These are phyloP conservation scores for Colletotrichum sidae DNA, from an alignment of 2,329 filamentous ascomycete genomes.

Conservation along the genomic window DNA sequence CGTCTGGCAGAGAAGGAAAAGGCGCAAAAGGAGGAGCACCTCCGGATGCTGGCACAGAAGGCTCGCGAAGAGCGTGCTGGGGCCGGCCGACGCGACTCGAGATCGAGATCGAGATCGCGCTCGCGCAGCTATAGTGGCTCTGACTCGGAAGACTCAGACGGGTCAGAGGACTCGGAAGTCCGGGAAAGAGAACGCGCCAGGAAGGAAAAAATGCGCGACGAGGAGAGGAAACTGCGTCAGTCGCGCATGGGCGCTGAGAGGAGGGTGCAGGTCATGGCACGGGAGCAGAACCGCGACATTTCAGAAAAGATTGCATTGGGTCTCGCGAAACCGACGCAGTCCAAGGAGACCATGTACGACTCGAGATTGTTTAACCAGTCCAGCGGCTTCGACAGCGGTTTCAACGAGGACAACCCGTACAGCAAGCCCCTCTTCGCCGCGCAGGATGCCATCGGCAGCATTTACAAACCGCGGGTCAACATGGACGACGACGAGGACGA, in stretches of 20 bases:
- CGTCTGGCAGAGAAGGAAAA: constrained; percentile 97
- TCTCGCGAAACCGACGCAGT: constrained; percentile 92
- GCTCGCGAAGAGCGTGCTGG: constrained; percentile 83
- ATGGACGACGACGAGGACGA: constrained; percentile 83
- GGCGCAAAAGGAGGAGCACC: constrained; percentile 89
- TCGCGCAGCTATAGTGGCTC: constrained; percentile 65
- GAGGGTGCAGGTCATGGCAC: constrained; percentile 89
- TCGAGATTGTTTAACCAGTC: constrained; percentile 94
- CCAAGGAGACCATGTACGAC: constrained; percentile 96
- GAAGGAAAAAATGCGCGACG: constrained; percentile 81
- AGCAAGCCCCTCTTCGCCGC: constrained; percentile 97
- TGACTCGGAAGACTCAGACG: constrained; percentile 60
- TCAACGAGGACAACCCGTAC: constrained; percentile 98
- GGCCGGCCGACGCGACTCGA: constrained; percentile 57
- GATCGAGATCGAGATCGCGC: constrained; percentile 53
- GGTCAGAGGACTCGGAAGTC: constrained; percentile 76
- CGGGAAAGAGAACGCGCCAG: constrained; percentile 82
- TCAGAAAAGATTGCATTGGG: constrained; percentile 96
- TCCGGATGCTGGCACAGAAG: constrained; percentile 89
- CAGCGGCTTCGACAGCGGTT: constrained; percentile 88
- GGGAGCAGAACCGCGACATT: constrained; percentile 96
- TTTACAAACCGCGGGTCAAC: constrained; percentile 85
- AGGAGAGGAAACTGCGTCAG: constrained; percentile 90
- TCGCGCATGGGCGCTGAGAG: constrained; percentile 96
- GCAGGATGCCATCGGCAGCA: constrained; percentile 92